Evolutionary conservation across 1,284 basidiomycete species (phyloP).

Genomic region (Irpex sp.): DNA sequence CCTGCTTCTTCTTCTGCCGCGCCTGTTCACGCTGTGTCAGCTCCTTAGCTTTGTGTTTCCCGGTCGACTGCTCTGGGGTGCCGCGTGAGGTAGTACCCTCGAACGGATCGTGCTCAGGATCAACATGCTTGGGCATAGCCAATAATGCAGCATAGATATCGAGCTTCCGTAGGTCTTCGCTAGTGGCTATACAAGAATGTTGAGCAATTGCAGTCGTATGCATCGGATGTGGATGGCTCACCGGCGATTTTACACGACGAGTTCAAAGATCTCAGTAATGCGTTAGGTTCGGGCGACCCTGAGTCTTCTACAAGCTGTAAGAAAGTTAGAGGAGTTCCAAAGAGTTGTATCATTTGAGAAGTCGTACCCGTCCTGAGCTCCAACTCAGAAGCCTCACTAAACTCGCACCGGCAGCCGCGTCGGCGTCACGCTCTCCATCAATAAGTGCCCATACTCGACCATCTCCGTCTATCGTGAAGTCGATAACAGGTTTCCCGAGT

Average conservation of each 20-base stretch:
- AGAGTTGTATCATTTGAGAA: too few species aligned
- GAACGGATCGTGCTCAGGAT: slow-evolving; percentile 36
- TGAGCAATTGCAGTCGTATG: background rate
- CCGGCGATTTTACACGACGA: slow-evolving; percentile 33
- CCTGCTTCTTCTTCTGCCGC: slow-evolving; percentile 26
- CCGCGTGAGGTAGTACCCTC: slow-evolving; percentile 1
- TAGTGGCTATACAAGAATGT: slow-evolving; percentile 32
- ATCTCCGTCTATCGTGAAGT: slow-evolving; percentile 43
- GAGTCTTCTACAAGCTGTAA: slow-evolving; percentile 20
- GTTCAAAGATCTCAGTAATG: slow-evolving; percentile 35
- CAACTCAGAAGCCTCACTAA: slow-evolving; percentile 13
- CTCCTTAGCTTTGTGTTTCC: slow-evolving; percentile 11
- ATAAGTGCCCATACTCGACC: slow-evolving; percentile 43
- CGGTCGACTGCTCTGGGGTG: slow-evolving; percentile 2
- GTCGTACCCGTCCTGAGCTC: slow-evolving; percentile 16
- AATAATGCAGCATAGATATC: slow-evolving; percentile 57
- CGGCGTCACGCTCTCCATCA: slow-evolving; percentile 30
- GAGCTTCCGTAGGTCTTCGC: slow-evolving; percentile 43
- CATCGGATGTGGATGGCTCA: slow-evolving; percentile 12
- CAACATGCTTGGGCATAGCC: slow-evolving; percentile 57
- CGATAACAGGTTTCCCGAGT: slow-evolving; percentile 52
- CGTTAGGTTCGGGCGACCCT: slow-evolving; percentile 10
- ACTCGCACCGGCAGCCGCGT: background rate
- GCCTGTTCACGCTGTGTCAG: slow-evolving; percentile 26
- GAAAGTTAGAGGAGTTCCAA: background rate